Evolutionary conservation across 805 yeast species (phyloP).

Genomic region (Tetrapisispora pingtungensis): DNA sequence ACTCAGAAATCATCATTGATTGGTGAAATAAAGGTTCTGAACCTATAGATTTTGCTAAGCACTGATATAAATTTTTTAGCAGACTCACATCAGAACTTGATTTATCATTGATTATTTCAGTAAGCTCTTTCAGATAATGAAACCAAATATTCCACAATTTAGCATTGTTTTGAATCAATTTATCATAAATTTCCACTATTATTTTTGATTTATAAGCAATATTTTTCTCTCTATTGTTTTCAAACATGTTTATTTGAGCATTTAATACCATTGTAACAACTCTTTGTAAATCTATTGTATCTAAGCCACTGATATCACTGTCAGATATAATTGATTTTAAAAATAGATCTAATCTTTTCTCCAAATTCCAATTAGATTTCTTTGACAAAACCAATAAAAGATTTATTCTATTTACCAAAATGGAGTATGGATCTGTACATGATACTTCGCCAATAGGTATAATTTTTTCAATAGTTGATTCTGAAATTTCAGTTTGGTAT

Average conservation of each 20-base stretch:
- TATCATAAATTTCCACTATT: slow-evolving; percentile 2
- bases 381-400: slow-evolving; percentile 17
- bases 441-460: slow-evolving; percentile 24
- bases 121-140: slow-evolving; percentile 8
- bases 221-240: slow-evolving; percentile 5
- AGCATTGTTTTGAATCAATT: slow-evolving; percentile 4
- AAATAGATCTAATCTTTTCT: slow-evolving; percentile 17
- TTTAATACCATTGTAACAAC: neutral
- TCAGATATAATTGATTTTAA: slow-evolving; percentile 10
- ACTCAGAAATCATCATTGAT: neutral
- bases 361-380: slow-evolving; percentile 14
- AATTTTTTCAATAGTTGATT: slow-evolving; percentile 17
- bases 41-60: neutral
- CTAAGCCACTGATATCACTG: slow-evolving; percentile 7
- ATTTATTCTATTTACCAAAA: slow-evolving; percentile 23
- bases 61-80: neutral
- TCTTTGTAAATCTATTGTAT: slow-evolving; percentile 5
- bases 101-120: slow-evolving; percentile 3
- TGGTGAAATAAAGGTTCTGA: neutral
- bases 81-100: neutral
- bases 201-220: slow-evolving; percentile 10
- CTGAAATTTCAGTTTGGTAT: slow-evolving; percentile 5
- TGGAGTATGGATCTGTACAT: slow-evolving; percentile 9
- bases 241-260: neutral
- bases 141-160: slow-evolving; percentile 7